Conservation (phyloP, 352 stramenopile genomes). For the Phytophthora vignae region DNA sequence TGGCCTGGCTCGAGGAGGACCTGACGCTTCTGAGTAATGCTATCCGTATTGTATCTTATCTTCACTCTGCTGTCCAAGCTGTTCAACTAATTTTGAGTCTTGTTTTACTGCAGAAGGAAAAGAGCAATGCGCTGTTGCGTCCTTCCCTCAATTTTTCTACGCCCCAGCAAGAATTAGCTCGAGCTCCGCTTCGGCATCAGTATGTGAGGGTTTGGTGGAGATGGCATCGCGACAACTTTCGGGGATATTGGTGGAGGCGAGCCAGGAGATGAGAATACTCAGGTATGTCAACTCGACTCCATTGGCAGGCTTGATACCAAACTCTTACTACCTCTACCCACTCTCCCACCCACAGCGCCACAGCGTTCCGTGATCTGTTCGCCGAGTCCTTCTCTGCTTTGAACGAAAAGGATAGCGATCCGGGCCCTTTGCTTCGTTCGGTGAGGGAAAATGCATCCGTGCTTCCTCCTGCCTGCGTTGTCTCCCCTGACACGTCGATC, state of each 20-base stretch:
- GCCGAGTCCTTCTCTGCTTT: conserved; percentile 23
- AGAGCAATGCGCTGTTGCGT: conserved; percentile 40
- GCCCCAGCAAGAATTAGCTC: conserved; percentile 37
- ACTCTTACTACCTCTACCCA: background rate
- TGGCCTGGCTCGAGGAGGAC: conserved; percentile 69
- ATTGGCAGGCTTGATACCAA: background rate
- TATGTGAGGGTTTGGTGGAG: conserved; percentile 49
- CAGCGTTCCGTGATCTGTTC: conserved; percentile 43
- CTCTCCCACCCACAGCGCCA: conserved; percentile 16
- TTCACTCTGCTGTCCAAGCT: background rate
- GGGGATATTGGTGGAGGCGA: conserved; percentile 38
- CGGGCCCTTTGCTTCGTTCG: conserved; percentile 39
- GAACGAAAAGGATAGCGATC: conserved; percentile 20
- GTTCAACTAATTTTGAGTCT: conserved; percentile 5
- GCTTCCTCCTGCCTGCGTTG: conserved; percentile 24
- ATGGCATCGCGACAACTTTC: conserved; percentile 43
- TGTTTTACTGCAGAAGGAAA: conserved; percentile 37
- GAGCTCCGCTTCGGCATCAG: conserved; percentile 16
- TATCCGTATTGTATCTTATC: background rate
- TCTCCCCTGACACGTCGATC: conserved; percentile 48
- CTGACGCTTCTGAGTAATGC: conserved; percentile 59
- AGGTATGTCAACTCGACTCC: conserved; percentile 17
- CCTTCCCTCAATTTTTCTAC: conserved; percentile 64
- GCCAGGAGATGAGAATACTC: conserved; percentile 19
- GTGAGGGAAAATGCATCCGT: conserved; percentile 25